These are phyloP conservation scores for Ophiostoma ulmi DNA, from an alignment of 2,329 filamentous ascomycete species.

Conservation along the genomic window DNA sequence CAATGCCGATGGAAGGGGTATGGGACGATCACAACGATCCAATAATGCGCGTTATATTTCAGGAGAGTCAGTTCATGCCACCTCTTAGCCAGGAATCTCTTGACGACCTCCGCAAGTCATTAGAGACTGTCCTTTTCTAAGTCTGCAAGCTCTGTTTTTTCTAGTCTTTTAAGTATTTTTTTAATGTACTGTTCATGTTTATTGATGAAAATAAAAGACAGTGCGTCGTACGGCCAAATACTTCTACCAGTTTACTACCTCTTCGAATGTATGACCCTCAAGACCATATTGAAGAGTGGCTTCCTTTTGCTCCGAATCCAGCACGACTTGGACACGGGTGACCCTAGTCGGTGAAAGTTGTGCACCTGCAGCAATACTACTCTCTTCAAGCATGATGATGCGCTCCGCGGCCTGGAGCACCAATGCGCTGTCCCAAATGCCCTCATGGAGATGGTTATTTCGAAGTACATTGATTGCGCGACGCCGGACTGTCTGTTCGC, in stretches of 20 bases:
- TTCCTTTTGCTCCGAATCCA: background rate
- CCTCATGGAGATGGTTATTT: constrained; percentile 20
- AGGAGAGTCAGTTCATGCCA: background rate
- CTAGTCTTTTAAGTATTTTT: background rate
- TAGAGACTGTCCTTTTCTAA: background rate
- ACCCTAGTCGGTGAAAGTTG: background rate
- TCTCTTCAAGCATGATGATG: constrained; percentile 17
- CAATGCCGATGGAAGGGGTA: background rate
- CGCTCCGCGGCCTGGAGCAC: constrained; percentile 16
- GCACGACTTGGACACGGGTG: background rate
- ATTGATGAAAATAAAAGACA: background rate
- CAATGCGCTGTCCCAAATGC: constrained; percentile 23
- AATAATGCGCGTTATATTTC: background rate
- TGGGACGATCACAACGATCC: background rate
- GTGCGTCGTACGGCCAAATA: too few relatives aligned
- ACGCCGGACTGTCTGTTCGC: constrained; percentile 18
- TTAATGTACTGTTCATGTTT: background rate
- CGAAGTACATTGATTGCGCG: constrained; percentile 19
- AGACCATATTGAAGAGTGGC: background rate
- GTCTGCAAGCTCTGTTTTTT: background rate
- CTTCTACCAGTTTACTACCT: background rate
- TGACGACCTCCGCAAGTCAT: background rate
- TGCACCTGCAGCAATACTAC: background rate
- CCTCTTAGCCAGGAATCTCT: background rate
- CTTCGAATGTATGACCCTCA: background rate